Evolutionary conservation across 768 basidiomycete species (phyloP), one percentile per base, ranked within the genome.

Genomic region (Rhodotorula kratochvilovae): DNA sequence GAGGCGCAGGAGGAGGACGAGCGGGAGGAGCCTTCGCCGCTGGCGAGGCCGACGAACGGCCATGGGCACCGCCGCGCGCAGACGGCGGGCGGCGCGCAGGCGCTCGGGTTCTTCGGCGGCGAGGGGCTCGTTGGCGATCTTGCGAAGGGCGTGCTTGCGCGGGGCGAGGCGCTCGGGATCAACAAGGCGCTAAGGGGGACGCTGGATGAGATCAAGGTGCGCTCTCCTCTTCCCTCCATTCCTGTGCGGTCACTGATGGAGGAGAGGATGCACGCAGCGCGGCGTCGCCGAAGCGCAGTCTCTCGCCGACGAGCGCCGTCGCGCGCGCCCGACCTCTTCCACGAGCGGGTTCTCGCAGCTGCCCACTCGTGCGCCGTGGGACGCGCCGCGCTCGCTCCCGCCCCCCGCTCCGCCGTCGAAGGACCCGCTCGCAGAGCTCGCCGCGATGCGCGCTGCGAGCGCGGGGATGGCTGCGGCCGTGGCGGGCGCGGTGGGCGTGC

Each of bases 111-210:
- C 15, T 42, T 73, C 17, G 59, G 65, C 8, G 62, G 63, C 33
- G 55, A 61, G 1, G 68, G 64, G 12, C n/a, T 71, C 33, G 61
- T 75, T 1, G 68, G 70, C 7, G 72, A 74, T 43, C 29, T 78
- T 5, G 77, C 76, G 4, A 76, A 76, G 56, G 76, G 74, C 1
- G 66, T 78, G 2, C 74, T 74, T 53, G 77, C 65, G 13, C 25
- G 73, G 11, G 66, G 72, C 1, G 77, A 78, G 57, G 76, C 77
- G 12, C 33, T 78, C 23, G 77, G 77, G 6, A 78, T 78, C 74
- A 76, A 76, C 63, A 73, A 71, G 66, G 77, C 76, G 2, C 33
- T 78, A 42, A 53, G 63, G 23, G 74, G 71, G 0, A 72, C 70
- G 7, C 66, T 76, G 59, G 62, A 68, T 43, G 77, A 77, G 50